Percentiles rank a stretch among this genome's conserved stretches.
These are phyloP conservation scores for Globisporangium yorkense DNA, from an alignment of 352 stramenopile genomes.

Conservation along the genomic window DNA sequence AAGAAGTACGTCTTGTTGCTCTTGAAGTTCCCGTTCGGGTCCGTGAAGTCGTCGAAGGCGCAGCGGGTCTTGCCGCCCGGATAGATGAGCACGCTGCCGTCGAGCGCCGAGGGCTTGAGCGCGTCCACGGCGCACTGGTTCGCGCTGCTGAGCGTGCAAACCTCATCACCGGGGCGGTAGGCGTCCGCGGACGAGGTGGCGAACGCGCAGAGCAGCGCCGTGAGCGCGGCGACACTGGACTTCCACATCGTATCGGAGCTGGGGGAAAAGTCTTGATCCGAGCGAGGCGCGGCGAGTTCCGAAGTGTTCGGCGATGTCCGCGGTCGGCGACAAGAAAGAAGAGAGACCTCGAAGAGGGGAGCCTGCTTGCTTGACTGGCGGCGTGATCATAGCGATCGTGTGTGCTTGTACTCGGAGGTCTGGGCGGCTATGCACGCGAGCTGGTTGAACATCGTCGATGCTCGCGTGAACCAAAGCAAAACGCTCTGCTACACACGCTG, in stretches of 20 bases:
- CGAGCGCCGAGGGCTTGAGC: slow-evolving; percentile 17
- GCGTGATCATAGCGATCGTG: no score
- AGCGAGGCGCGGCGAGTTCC: neutral
- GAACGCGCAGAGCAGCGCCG: slow-evolving; percentile 9
- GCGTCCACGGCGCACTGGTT: slow-evolving; percentile 23
- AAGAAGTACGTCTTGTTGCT: slow-evolving; percentile 31
- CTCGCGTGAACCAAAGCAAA: no score
- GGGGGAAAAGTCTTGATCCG: neutral
- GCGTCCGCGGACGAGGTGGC: neutral
- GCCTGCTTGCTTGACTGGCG: no score
- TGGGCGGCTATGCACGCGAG: no score
- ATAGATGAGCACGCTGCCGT: slow-evolving; percentile 26
- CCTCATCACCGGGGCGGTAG: slow-evolving; percentile 16
- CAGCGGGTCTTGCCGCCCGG: slow-evolving; percentile 14
- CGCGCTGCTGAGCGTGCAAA: slow-evolving; percentile 16
- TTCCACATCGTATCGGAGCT: slow-evolving; percentile 6
- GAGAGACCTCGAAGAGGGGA: no score
- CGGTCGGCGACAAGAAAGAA: neutral
- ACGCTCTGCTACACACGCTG: no score
- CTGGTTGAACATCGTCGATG: no score
- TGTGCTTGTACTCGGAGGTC: no score
- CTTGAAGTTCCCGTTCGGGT: slow-evolving; percentile 1
- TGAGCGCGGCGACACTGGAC: neutral
- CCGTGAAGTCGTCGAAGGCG: slow-evolving; percentile 15
- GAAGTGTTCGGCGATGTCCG: neutral